phyloP scores from a whole-genome alignment of 164 flowering plant genomes.

The Amborella trichopoda region DNA sequence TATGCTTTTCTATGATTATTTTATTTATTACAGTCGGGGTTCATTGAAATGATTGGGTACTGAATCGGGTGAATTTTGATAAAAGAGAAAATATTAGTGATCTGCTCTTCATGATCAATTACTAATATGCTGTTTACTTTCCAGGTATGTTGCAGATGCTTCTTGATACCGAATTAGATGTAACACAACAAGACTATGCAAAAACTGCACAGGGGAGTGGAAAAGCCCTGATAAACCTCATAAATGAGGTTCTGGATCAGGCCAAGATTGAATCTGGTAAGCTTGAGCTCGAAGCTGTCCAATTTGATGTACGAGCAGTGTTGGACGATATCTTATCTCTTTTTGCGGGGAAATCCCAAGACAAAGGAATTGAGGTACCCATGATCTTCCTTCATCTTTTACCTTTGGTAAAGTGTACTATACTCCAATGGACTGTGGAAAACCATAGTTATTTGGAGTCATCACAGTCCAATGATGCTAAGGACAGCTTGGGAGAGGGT shows the following conservation, averaged over 20 bases:
- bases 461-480: too few species aligned
- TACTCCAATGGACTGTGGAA: too few species aligned
- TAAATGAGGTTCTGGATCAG: slow-evolving; percentile 90
- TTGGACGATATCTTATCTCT: slow-evolving; percentile 86
- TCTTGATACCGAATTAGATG: slow-evolving; percentile 85
- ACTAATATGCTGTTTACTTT: slow-evolving; percentile 4
- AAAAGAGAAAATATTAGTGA: too few species aligned
- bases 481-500: too few species aligned
- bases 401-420: not conserved
- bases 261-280: slow-evolving; percentile 95
- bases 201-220: slow-evolving; percentile 93
- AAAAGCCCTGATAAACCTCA: slow-evolving; percentile 76
- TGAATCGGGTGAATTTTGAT: too few species aligned
- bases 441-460: too few species aligned
- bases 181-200: slow-evolving; percentile 81
- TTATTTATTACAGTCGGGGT: too few species aligned
- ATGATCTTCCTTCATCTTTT: not conserved
- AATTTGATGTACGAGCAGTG: slow-evolving; percentile 65
- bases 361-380: slow-evolving; percentile 82
- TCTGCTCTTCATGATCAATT: not conserved
- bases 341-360: slow-evolving; percentile 88
- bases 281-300: slow-evolving; percentile 84
- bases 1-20: too few species aligned
- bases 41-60: too few species aligned
- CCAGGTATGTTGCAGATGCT: slow-evolving; percentile 95